Percentiles rank a stretch among this genome's conserved stretches.
These are phyloP conservation scores for Puccinellia tenuiflora DNA, from an alignment of 176 grass and related monocot species.

Conservation along the genomic window DNA sequence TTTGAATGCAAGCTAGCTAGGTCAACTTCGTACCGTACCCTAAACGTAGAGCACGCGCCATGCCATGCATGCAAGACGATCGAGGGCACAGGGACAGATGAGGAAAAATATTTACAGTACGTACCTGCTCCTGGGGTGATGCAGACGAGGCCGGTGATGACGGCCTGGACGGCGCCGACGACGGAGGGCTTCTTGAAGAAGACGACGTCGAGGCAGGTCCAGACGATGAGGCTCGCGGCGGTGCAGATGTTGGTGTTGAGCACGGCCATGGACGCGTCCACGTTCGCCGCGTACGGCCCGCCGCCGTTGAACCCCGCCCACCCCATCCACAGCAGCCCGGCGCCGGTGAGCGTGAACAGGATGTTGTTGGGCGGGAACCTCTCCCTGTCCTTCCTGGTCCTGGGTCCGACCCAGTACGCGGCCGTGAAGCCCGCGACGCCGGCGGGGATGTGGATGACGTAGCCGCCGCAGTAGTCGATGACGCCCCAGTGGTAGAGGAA, in stretches of 20 bases:
- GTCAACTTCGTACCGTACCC: constrained; percentile 9
- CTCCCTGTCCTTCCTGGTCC: constrained; percentile 47
- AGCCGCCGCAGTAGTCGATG: constrained; percentile 73
- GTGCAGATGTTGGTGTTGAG: constrained; percentile 82
- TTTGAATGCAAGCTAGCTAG: constrained; percentile 29
- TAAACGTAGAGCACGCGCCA: neutral
- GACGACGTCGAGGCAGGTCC: constrained; percentile 77
- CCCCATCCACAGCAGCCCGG: constrained; percentile 80
- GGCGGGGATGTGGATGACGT: constrained; percentile 73
- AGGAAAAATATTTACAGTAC: neutral
- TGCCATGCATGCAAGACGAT: neutral
- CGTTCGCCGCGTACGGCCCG: constrained; percentile 61
- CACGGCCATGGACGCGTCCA: constrained; percentile 60
- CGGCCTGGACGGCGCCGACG: constrained; percentile 84
- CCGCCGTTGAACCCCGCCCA: constrained; percentile 97
- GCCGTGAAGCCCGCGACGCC: constrained; percentile 54
- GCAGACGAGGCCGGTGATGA: constrained; percentile 94
- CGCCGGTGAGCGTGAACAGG: constrained; percentile 60
- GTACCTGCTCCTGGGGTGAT: constrained; percentile 73
- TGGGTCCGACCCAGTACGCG: constrained; percentile 59
- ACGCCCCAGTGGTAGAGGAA: constrained; percentile 76
- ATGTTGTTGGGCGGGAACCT: constrained; percentile 86
- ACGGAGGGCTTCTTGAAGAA: constrained; percentile 79
- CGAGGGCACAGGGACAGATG: neutral
- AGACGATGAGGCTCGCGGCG: constrained; percentile 61